Base-by-base conservation (phyloP, 768 basidiomycete species). In the Naganishia vishniacii region DNA sequence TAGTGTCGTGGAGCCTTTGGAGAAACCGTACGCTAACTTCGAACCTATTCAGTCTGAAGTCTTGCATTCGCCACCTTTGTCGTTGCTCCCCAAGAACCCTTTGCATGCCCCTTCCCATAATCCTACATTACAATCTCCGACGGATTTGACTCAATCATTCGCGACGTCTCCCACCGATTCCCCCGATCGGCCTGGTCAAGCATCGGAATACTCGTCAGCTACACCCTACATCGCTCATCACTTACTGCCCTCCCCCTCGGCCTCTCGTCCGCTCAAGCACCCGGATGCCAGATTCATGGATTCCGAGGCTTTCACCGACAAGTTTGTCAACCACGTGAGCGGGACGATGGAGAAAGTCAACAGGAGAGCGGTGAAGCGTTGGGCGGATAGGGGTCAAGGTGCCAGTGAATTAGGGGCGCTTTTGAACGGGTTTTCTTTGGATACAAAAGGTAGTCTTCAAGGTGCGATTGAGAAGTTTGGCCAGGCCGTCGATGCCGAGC, bases 331-430 rank as follows among this genome's bases (percentile, higher is more conserved):
- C 62, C 95, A 99, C 79, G 80, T 99, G 61, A 82, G 83, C 61
- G 90, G 92, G 1, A 88, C 86, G 1, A 88, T 99, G 89, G 95
- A 99, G 78, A 97, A 91, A 77, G 90, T 98, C 25, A 93, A 94
- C 18, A 83, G 94, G 58, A 81, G 94, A 67, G 84, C 87, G 18
- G 83, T 92, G 74, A 98, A 95, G 80, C 83, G 95, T 58, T 99
- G 95, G 94, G 85, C 88, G 87, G 92, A 94, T 67, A 83, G 83
- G 68, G 84, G 88, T 3, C 87, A 89, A 66, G 93, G 95, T 72
- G 85, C 92, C 75, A 84, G 88, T 11, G 93, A 97, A 68, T 83
- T 97, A 2, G 93, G 93, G 37, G 93, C 90, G 20, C 85, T 88
- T 13, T 80, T 94, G 70, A 97, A 97, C 73, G 92, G 89, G 0